A percentile compares a stretch with the other conserved stretches of the same genome.
Conservation (phyloP, 129 eudicot genomes). For the Logfia minima region DNA sequence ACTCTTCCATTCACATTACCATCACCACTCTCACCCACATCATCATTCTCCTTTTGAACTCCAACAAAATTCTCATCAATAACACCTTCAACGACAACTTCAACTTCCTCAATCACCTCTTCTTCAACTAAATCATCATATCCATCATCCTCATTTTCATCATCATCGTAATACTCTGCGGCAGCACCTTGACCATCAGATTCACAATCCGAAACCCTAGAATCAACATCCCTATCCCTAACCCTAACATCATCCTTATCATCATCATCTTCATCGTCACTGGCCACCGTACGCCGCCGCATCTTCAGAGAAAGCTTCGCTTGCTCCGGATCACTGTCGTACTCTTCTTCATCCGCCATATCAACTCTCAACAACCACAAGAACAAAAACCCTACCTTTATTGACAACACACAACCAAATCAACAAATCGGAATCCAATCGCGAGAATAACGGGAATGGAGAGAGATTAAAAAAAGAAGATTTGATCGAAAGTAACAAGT, state of each 20-base stretch:
- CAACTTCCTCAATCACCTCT: constrained; percentile 42
- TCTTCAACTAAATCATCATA: constrained; percentile 43
- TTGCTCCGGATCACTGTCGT: constrained; percentile 99
- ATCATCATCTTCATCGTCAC: constrained; percentile 72
- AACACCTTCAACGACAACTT: constrained; percentile 25
- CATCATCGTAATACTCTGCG: constrained; percentile 72
- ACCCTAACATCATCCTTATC: constrained; percentile 28
- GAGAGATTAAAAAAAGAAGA: constrained; percentile 10
- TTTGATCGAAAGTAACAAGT: constrained; percentile 15
- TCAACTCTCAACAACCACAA: constrained; percentile 3
- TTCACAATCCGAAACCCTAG: constrained; percentile 63
- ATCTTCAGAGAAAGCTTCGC: constrained; percentile 75
- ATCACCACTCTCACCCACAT: neutral
- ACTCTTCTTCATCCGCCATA: constrained; percentile 88
- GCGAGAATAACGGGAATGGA: neutral
- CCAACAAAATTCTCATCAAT: constrained; percentile 29
- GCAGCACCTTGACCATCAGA: constrained; percentile 79
- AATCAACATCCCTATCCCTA: constrained; percentile 57
- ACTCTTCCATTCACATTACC: neutral
- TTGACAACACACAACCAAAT: constrained; percentile 19
- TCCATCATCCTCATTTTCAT: constrained; percentile 44
- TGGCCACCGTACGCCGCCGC: constrained; percentile 83
- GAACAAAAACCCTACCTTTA: constrained; percentile 32
- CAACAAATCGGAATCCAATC: constrained; percentile 21
- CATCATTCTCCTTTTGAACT: constrained; percentile 25